Conservation (phyloP, 83 land plant genomes). For the Picea abies region DNA sequence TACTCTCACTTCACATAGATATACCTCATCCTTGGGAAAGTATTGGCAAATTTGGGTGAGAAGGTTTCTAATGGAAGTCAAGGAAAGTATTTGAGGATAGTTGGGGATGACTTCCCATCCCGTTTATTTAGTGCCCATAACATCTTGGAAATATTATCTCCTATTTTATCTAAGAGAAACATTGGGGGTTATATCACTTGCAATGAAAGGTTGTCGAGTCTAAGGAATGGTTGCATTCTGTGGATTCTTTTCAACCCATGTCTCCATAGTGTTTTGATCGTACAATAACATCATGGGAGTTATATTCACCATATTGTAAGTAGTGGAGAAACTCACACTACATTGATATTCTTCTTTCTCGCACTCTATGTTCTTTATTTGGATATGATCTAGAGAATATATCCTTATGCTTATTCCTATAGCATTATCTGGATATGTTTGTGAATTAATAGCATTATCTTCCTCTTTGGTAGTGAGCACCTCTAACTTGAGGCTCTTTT, state of each 20-base stretch:
- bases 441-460: no score
- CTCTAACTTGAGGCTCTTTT: no score
- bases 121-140: background rate
- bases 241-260: background rate
- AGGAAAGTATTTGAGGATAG: background rate
- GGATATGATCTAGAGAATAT: no score
- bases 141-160: background rate
- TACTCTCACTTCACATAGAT: background rate
- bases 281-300: no score
- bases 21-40: background rate
- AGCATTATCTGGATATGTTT: no score
- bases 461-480: no score
- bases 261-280: background rate
- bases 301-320: background rate
- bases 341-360: background rate
- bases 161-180: background rate
- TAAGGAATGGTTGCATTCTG: background rate
- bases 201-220: background rate
- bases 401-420: no score
- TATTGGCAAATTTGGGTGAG: no score
- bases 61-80: no score
- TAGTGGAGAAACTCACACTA: no score
- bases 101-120: background rate
- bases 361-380: no score
- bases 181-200: background rate